A percentile compares a stretch with the other conserved stretches of the same genome.
Conservation (phyloP, 1,284 basidiomycete species). For the Ustilago esculenta region DNA sequence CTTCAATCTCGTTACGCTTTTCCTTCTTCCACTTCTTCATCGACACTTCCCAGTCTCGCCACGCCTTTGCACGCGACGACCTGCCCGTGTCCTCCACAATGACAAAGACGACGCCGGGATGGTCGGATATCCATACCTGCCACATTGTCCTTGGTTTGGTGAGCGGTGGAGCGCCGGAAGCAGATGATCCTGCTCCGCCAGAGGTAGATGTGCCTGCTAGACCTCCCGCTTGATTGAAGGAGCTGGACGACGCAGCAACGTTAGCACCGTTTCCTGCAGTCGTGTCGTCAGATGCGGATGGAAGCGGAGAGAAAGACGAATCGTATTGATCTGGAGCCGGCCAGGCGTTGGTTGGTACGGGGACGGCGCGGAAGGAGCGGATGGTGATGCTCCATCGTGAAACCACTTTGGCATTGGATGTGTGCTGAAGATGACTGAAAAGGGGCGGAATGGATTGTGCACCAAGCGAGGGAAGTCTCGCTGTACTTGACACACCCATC, state of each 20-base stretch:
- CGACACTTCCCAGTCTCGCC: constrained; percentile 43
- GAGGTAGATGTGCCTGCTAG: neutral
- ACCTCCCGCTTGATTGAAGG: neutral
- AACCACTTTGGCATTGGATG: constrained; percentile 38
- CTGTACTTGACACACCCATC: constrained; percentile 49
- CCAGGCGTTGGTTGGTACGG: constrained; percentile 44
- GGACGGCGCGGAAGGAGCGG: constrained; percentile 51
- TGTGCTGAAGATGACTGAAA: constrained; percentile 45
- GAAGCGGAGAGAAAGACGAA: neutral
- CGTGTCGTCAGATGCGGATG: neutral
- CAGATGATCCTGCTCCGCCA: constrained; percentile 16
- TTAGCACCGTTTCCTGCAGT: neutral
- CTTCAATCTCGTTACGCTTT: constrained; percentile 25
- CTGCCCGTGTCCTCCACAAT: constrained; percentile 51
- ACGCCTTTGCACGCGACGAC: constrained; percentile 37
- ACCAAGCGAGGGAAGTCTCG: constrained; percentile 33
- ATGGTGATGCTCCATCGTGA: constrained; percentile 51
- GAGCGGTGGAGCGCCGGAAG: constrained; percentile 31
- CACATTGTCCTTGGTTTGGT: constrained; percentile 52
- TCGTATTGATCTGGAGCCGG: constrained; percentile 28
- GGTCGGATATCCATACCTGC: constrained; percentile 44
- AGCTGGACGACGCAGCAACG: constrained; percentile 1
- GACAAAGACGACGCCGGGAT: constrained; percentile 48
- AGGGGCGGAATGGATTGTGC: constrained; percentile 49
- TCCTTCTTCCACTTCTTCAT: constrained; percentile 40